Conservation (phyloP, 2,329 filamentous ascomycete species). For the Metarhizium humberi region DNA sequence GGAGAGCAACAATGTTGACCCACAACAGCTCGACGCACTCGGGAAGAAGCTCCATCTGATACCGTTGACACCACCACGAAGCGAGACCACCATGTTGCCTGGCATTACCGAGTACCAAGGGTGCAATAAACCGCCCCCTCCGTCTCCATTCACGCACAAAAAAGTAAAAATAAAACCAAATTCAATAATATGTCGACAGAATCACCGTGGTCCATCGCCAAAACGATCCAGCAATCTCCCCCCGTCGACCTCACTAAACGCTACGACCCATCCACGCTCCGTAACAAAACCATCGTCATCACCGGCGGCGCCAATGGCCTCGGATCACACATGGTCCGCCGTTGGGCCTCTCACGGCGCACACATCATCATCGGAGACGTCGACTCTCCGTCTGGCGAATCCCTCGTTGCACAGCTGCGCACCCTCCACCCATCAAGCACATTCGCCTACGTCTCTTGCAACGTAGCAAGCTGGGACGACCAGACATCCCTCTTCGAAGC, state of each 20-base stretch:
- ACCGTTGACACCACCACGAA: no score
- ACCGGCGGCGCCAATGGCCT: constrained; percentile 56
- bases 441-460: constrained; percentile 49
- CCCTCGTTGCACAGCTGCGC: constrained; percentile 43
- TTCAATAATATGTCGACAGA: not conserved
- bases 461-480: constrained; percentile 56
- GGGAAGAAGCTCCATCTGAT: no score
- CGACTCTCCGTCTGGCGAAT: constrained; percentile 41
- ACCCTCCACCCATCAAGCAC: constrained; percentile 25
- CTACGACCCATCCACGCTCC: constrained; percentile 35
- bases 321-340: constrained; percentile 42
- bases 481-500: constrained; percentile 55
- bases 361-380: constrained; percentile 57
- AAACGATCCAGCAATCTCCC: constrained; percentile 24
- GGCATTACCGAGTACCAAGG: no score
- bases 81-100: no score
- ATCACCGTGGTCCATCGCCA: constrained; percentile 10
- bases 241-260: constrained; percentile 35
- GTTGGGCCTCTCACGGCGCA: constrained; percentile 47
- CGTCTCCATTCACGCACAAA: no score
- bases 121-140: no score
- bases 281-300: constrained; percentile 49
- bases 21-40: no score
- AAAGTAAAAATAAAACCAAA: no score
- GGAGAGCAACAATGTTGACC: no score